Evolutionary conservation across 768 basidiomycete species (phyloP).

Genomic region (Omphalotus guepiniiformis): DNA sequence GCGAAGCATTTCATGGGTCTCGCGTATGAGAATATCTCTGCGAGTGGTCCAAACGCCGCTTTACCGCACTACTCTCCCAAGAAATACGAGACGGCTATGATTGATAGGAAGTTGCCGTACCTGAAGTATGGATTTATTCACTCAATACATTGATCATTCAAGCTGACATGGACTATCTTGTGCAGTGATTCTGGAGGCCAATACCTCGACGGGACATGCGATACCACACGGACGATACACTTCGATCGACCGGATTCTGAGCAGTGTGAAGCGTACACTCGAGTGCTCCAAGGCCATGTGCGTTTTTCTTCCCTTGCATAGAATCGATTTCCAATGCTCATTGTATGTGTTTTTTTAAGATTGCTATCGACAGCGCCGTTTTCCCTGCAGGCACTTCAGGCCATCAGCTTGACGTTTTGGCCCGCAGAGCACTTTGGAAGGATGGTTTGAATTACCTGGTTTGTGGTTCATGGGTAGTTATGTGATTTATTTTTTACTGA

Average conservation of each 20-base stretch:
- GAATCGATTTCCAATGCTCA: neutral
- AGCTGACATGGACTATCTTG: slow-evolving; percentile 4
- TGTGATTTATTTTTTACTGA: slow-evolving; percentile 7
- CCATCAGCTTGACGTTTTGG: slow-evolving; percentile 78
- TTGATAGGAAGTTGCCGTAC: slow-evolving; percentile 79
- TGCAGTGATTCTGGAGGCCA: slow-evolving; percentile 88
- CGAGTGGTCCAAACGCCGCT: slow-evolving; percentile 87
- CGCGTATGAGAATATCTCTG: slow-evolving; percentile 88
- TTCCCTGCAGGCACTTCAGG: slow-evolving; percentile 93
- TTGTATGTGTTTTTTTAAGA: slow-evolving; percentile 39
- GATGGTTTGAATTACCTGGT: slow-evolving; percentile 81
- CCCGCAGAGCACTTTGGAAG: slow-evolving; percentile 84
- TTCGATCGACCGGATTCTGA: slow-evolving; percentile 86
- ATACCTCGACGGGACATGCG: slow-evolving; percentile 86
- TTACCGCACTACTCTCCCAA: slow-evolving; percentile 89
- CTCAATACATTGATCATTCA: neutral
- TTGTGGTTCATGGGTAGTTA: slow-evolving; percentile 23
- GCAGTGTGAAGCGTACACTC: slow-evolving; percentile 87
- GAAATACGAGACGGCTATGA: slow-evolving; percentile 61
- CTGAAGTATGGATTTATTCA: slow-evolving; percentile 60
- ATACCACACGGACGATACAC: slow-evolving; percentile 78
- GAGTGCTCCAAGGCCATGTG: slow-evolving; percentile 95
- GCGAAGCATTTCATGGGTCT: slow-evolving; percentile 77
- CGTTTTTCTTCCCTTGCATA: slow-evolving; percentile 27
- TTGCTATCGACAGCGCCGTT: slow-evolving; percentile 84